phyloP scores from a whole-genome alignment of 352 stramenopile genomes.

The Phytophthora cajani region DNA sequence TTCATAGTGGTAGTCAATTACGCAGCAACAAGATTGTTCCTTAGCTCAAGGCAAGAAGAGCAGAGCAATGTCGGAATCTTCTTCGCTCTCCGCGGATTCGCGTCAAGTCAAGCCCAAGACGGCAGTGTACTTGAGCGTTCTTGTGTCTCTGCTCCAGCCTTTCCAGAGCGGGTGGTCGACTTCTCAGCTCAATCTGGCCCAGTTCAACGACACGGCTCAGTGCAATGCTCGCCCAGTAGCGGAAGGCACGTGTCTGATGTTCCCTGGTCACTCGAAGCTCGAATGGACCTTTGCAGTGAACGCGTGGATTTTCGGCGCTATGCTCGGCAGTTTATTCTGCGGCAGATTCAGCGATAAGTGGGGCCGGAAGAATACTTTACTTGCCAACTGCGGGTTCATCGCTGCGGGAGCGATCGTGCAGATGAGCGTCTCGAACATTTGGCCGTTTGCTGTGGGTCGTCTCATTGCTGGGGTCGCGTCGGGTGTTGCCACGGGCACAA shows the following conservation, averaged over 20 bases:
- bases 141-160: conserved; percentile 46
- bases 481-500: conserved; percentile 35
- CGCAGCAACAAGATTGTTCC: too few species aligned
- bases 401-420: conserved; percentile 39
- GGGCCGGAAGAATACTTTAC: conserved; percentile 28
- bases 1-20: too few species aligned
- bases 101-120: conserved; percentile 28
- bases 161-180: conserved; percentile 68
- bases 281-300: conserved; percentile 44
- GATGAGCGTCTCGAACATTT: conserved; percentile 32
- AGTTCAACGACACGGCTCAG: conserved; percentile 48
- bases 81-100: not conserved
- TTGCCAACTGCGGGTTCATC: conserved; percentile 45
- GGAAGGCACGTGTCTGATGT: conserved; percentile 58
- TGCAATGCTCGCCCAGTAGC: conserved; percentile 49
- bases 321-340: conserved; percentile 53
- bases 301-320: conserved; percentile 63
- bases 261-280: conserved; percentile 54
- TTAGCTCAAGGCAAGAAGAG: not conserved
- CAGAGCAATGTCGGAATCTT: not conserved
- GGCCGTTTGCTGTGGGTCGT: conserved; percentile 40
- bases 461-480: conserved; percentile 52
- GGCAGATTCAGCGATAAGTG: conserved; percentile 36
- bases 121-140: conserved; percentile 50
- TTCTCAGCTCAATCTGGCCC: conserved; percentile 57